Percentiles rank a stretch among this genome's conserved stretches.
phyloP scores from a whole-genome alignment of 2,329 filamentous ascomycete genomes.

The Pseudogymnoascus sp. region DNA sequence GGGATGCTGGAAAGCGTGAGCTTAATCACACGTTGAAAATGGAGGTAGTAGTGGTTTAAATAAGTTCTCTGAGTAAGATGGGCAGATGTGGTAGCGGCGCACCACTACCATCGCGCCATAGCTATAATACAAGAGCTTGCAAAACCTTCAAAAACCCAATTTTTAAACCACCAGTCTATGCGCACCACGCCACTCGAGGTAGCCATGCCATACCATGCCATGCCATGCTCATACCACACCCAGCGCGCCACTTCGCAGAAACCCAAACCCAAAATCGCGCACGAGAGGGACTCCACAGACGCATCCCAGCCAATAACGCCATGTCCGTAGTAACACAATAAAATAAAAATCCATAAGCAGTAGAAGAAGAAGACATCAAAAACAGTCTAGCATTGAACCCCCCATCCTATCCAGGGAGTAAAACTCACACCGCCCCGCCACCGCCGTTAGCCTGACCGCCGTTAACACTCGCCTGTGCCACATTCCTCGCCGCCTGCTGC shows the following conservation, averaged over 20 bases:
- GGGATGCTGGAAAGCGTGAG: neutral
- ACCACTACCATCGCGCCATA: neutral
- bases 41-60: neutral
- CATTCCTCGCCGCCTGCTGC: neutral
- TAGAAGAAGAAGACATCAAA: neutral
- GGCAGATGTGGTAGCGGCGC: neutral
- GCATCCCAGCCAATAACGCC: neutral
- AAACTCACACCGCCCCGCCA: neutral
- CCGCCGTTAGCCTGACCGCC: neutral
- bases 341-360: neutral
- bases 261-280: neutral
- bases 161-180: neutral
- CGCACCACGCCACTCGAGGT: neutral
- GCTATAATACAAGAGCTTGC: neutral
- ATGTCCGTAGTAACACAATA: slow-evolving; percentile 1
- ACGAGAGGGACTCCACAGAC: neutral
- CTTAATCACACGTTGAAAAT: neutral
- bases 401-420: neutral
- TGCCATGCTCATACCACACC: neutral
- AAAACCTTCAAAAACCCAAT: neutral
- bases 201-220: neutral
- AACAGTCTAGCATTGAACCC: neutral
- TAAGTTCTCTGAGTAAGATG: neutral
- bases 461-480: neutral
- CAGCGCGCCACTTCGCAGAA: neutral